Evolutionary conservation across 805 yeast genomes (phyloP).

Genomic region (Alloascoidea africana): DNA sequence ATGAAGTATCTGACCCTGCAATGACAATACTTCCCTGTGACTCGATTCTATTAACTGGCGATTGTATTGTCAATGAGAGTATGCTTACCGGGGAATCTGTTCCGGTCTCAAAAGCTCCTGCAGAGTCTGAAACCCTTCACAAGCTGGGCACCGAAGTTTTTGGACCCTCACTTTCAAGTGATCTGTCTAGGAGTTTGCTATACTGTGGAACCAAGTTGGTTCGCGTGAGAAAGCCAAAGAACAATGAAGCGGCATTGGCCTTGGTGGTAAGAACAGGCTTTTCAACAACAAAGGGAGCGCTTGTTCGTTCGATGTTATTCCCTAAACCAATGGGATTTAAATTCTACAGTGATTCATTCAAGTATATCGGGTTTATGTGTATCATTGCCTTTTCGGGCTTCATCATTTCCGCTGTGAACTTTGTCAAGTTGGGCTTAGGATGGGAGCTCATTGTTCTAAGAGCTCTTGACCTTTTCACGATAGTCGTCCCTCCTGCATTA

Average conservation of each 20-base stretch:
- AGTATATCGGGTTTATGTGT: constrained; percentile 91
- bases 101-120: constrained; percentile 75
- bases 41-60: constrained; percentile 75
- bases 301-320: constrained; percentile 89
- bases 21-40: constrained; percentile 73
- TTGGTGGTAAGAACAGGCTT: constrained; percentile 84
- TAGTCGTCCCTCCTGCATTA: constrained; percentile 96
- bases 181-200: constrained; percentile 59
- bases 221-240: constrained; percentile 54
- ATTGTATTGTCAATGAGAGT: constrained; percentile 92
- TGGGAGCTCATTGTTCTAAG: constrained; percentile 60
- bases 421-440: constrained; percentile 61
- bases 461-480: constrained; percentile 87
- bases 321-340: constrained; percentile 92
- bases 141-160: constrained; percentile 40
- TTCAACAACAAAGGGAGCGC: constrained; percentile 88
- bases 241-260: constrained; percentile 70
- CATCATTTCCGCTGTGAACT: constrained; percentile 66
- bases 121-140: constrained; percentile 44
- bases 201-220: constrained; percentile 85
- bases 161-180: constrained; percentile 39
- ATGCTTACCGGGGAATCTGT: constrained; percentile 98
- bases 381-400: constrained; percentile 76
- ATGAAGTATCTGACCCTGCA: constrained; percentile 81
- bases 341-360: constrained; percentile 88